Evolutionary conservation across 768 basidiomycete species (phyloP), one percentile per base, ranked within the genome.

Genomic region (Boletus insuetus): DNA sequence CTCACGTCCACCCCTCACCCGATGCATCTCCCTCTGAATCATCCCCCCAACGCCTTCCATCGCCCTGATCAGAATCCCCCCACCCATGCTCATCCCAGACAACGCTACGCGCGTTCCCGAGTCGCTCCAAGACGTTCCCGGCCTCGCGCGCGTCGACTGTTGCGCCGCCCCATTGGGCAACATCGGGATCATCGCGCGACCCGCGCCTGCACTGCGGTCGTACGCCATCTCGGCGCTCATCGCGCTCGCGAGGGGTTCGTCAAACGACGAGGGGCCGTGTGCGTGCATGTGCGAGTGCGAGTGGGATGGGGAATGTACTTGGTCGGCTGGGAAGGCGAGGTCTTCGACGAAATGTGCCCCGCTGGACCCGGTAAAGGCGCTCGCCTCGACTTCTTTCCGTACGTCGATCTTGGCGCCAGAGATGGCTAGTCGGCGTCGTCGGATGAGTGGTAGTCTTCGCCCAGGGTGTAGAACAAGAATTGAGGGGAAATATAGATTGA

Each of bases 401-500:
- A 92, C 90, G 14, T 86, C 82, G 51, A 94, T 80, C 77, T 81
- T 83, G 37, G 64, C 46, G 1, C 80, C 82, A 1, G 75, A 69
- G 34, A 86, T 75, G 53, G 84, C 83, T 44, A 89, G 76, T 52
- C 82, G 81, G 56, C 81, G 82, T 5, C 79, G 77, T 34, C 84
- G 82, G 37, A 87, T 81, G n/a, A 89, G 53, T 91, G 85, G 64
- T 92, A 91, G 61, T 93, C 86, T 58, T 87, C 83, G 12, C 83
- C 83, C 1, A 93, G 78, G 2, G 83, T 79, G 61, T 82, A 79
- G 75, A 96, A 96, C 12, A 85, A 77, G 66, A 96, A 91, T 56
- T 95, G 91, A 60, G 91, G 89, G 0, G 85, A 83, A 17, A 91
- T 83, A 69, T 96, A 96, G 32, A 96, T 78, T 1, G 89, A 78